Conservation (phyloP, 495 filamentous ascomycete genomes). For the Podospora pseudoanserina region DNA sequence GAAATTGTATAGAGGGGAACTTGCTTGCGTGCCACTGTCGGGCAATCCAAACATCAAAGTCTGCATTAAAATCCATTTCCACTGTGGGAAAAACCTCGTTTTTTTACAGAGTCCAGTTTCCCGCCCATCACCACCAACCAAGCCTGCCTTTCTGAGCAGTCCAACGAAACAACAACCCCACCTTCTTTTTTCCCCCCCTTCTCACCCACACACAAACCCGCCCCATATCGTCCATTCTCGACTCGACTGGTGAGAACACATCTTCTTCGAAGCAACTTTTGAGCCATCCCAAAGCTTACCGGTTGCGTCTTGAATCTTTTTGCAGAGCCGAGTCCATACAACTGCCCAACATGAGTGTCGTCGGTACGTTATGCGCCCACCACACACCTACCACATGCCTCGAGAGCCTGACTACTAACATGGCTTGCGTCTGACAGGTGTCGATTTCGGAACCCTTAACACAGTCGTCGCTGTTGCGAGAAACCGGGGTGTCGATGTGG, state of each 20-base stretch:
- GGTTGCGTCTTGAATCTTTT: conserved; percentile 2
- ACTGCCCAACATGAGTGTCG: conserved; percentile 49
- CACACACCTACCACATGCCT: background rate
- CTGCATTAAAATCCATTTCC: background rate
- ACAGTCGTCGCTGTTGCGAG: conserved; percentile 95
- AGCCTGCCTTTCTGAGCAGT: conserved; percentile 1
- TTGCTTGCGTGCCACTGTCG: no score
- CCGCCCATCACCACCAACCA: conserved; percentile 1
- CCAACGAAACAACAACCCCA: background rate
- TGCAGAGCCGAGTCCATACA: conserved; percentile 24
- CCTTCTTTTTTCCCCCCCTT: conserved; percentile 8
- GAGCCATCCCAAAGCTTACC: conserved; percentile 28
- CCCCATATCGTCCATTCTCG: conserved; percentile 7
- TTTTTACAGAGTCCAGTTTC: background rate
- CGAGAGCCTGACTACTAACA: background rate
- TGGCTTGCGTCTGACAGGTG: conserved; percentile 46
- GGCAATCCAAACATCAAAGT: no score
- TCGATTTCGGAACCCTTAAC: conserved; percentile 96
- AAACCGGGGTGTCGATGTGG: conserved; percentile 98
- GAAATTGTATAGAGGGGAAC: background rate
- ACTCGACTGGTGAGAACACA: conserved; percentile 12
- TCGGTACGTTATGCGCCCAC: conserved; percentile 33
- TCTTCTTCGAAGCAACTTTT: background rate
- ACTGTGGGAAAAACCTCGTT: conserved; percentile 1
- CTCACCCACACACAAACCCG: background rate